A percentile compares a stretch with the other conserved stretches of the same genome.
phyloP scores from a whole-genome alignment of 495 filamentous ascomycete genomes.

The Staphylotrichum tortipilum region DNA sequence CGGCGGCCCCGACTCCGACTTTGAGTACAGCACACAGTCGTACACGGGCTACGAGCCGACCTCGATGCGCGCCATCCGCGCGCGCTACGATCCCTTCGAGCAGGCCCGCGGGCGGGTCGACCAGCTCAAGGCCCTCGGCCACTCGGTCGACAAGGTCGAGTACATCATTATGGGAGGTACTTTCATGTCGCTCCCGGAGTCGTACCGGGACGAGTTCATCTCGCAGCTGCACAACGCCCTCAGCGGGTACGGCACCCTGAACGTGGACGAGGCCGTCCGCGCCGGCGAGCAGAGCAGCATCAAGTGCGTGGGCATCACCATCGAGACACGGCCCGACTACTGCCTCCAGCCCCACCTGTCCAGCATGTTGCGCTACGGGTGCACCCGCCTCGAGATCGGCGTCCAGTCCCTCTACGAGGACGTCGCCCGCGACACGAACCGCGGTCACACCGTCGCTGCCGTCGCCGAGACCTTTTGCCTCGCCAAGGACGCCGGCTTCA shows the following conservation, averaged over 20 bases:
- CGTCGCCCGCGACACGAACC: constrained; percentile 94
- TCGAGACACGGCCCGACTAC: constrained; percentile 95
- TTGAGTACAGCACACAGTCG: constrained; percentile 96
- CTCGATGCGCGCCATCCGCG: constrained; percentile 94
- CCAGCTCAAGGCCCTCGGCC: constrained; percentile 87
- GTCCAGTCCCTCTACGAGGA: constrained; percentile 97
- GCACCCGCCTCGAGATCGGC: constrained; percentile 87
- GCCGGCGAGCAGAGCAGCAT: constrained; percentile 88
- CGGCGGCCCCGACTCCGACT: constrained; percentile 93
- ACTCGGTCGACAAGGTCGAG: constrained; percentile 97
- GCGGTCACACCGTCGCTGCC: constrained; percentile 89
- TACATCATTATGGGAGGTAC: constrained; percentile 99
- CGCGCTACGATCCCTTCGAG: constrained; percentile 95
- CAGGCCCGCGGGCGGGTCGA: constrained; percentile 93
- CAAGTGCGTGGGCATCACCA: constrained; percentile 97
- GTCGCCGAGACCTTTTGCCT: constrained; percentile 92
- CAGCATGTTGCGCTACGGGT: constrained; percentile 93
- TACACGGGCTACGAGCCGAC: constrained; percentile 98
- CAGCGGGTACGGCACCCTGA: constrained; percentile 79
- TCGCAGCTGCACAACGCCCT: constrained; percentile 93
- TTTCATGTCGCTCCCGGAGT: constrained; percentile 89
- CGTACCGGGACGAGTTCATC: constrained; percentile 87
- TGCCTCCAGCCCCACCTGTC: constrained; percentile 86
- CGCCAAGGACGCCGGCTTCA: constrained; percentile 95
- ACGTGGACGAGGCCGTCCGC: constrained; percentile 90